These are phyloP conservation scores for Dioszegia crocea DNA, from an alignment of 768 basidiomycete genomes.

Conservation along the genomic window DNA sequence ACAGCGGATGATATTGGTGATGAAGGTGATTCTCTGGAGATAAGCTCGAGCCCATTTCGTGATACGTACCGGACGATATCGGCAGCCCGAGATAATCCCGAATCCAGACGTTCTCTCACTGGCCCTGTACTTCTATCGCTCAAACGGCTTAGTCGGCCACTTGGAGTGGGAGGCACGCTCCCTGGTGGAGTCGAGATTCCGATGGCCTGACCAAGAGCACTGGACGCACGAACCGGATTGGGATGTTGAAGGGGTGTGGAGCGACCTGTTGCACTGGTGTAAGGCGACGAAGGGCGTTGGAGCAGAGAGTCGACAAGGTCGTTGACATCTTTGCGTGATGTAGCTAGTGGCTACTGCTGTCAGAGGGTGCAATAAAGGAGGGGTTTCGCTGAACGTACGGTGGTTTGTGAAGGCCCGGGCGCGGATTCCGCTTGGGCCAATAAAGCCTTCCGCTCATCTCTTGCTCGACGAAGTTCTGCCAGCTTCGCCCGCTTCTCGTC, in stretches of 20 bases:
- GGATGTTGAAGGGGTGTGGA: conserved; percentile 10
- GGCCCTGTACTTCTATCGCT: conserved; percentile 23
- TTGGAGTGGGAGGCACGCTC: conserved; percentile 10
- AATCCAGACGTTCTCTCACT: conserved; percentile 11
- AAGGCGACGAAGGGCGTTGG: conserved; percentile 22
- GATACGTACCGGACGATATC: conserved; percentile 5
- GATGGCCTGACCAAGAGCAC: conserved; percentile 14
- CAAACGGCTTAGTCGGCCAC: conserved; percentile 18
- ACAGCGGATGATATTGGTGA: conserved; percentile 53
- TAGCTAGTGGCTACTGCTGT: conserved; percentile 50
- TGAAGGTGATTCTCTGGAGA: background rate
- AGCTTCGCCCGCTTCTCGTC: conserved; percentile 86
- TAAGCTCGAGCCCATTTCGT: background rate
- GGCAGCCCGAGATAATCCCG: background rate
- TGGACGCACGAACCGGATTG: conserved; percentile 32
- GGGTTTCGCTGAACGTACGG: conserved; percentile 6
- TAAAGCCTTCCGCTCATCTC: conserved; percentile 56
- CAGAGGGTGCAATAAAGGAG: background rate
- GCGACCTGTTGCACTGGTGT: conserved; percentile 16
- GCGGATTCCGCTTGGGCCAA: conserved; percentile 33
- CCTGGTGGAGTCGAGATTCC: conserved; percentile 30
- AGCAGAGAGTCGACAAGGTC: conserved; percentile 59
- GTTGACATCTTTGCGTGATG: conserved; percentile 61
- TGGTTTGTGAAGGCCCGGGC: conserved; percentile 28
- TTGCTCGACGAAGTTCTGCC: conserved; percentile 72